Base-by-base conservation (phyloP, 2,329 filamentous ascomycete species). In the Diaporthe australafricana region DNA sequence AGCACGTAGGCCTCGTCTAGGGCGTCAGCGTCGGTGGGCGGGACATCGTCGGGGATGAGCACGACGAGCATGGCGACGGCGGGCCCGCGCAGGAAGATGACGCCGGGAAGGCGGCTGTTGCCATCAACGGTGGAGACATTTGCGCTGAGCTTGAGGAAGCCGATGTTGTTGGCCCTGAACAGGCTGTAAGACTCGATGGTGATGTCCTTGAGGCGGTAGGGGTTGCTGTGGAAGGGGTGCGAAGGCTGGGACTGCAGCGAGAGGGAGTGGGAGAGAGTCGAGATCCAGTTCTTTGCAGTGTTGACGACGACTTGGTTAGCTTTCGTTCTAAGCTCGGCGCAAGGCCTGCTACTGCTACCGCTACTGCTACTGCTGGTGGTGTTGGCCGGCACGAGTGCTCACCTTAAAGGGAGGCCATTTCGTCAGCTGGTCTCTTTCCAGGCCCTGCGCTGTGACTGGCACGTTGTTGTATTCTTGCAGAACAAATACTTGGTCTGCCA, bases 11-110 rank as follows among this genome's bases (percentile, higher is more conserved):
- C 84, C 80, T 91, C 87, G 17, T 84, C 78, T 0, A 77, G 81
- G 1, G 76, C 78, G 20, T 74, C 69, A 7, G 77, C 32, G n/a
- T 16, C 27, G 30, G 35, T 12, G 38, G 53, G 40, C 40, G 42
- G 63, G 1, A 75, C 80, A 76, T 90, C 88, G 62, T 89, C 85
- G 0, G 88, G 88, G 9, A 88, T 75, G 9, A 89, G 83, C 76
- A 89, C 84, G 35, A 90, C 84, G 11, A 91, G 84, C 85, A 91
- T 88, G 30, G 85, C 89, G 53, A 91, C 89, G 76, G 85, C 87
- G n/a, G 88, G 85, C 0, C 90, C 90, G 47, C 90, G 86, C 2
- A 92, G 83, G 72, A 92, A 88, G 0, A 89, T 83, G 2, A 82
- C 81, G 5, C 87, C 88, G 0, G 89, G 88, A 0, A 92, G 83